A percentile compares a stretch with the other conserved stretches of the same genome.
These are phyloP conservation scores for Scedosporium apiospermum DNA, from an alignment of 2,329 filamentous ascomycete genomes.

Conservation along the genomic window DNA sequence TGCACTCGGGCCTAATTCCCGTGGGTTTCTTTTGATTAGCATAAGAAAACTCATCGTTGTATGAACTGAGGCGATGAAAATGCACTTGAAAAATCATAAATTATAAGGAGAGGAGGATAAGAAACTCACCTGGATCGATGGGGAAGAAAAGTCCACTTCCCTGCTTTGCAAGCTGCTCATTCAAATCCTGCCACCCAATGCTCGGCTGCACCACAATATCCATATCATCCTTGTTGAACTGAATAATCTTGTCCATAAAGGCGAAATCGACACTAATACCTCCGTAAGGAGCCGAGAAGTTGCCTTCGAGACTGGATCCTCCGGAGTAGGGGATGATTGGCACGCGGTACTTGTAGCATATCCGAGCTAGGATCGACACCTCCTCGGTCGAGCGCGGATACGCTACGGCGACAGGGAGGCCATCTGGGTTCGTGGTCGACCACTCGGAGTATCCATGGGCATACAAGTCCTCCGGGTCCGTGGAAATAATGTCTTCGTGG, in stretches of 20 bases:
- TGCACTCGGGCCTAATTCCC: constrained; percentile 43
- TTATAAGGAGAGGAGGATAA: not conserved
- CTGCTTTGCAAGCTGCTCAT: constrained; percentile 59
- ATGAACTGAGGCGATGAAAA: not conserved
- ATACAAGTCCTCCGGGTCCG: constrained; percentile 50
- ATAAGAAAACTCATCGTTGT: not conserved
- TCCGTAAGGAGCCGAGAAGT: constrained; percentile 79
- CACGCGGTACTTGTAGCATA: constrained; percentile 70
- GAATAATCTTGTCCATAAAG: constrained; percentile 73
- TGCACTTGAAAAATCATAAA: not conserved
- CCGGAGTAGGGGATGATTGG: constrained; percentile 84
- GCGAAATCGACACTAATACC: constrained; percentile 86
- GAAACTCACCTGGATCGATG: constrained; percentile 63
- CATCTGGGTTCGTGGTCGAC: constrained; percentile 52
- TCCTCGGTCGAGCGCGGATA: constrained; percentile 53
- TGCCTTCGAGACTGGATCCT: constrained; percentile 78
- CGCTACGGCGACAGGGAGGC: constrained; percentile 52
- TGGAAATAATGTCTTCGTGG: constrained; percentile 49
- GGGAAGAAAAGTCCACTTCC: constrained; percentile 79
- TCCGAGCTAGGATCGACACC: constrained; percentile 49
- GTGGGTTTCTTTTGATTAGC: no score
- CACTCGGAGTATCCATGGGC: constrained; percentile 59
- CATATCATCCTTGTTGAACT: constrained; percentile 79
- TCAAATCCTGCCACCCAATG: constrained; percentile 86
- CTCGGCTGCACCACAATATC: constrained; percentile 87